These are phyloP conservation scores for Ceratocystis papillata DNA, from an alignment of 2,329 filamentous ascomycete genomes.

Conservation along the genomic window DNA sequence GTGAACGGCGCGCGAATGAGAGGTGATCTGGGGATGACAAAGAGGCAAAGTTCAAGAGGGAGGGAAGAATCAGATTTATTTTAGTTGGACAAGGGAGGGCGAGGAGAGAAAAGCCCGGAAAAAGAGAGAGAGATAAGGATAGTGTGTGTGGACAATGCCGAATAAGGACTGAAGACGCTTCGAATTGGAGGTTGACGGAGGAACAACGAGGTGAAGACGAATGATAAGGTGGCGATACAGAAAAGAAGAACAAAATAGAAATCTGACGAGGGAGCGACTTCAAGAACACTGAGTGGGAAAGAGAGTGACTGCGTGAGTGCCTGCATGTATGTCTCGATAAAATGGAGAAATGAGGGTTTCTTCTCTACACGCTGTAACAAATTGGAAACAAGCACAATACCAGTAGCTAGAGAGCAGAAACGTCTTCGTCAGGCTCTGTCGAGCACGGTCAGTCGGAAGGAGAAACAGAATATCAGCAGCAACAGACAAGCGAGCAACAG, in stretches of 20 bases:
- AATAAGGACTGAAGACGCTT: not conserved
- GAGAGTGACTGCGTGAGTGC: too few relatives aligned
- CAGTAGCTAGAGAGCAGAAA: not conserved
- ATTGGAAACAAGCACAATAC: slow-evolving; percentile 5
- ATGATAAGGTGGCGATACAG: too few relatives aligned
- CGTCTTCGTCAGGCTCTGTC: not conserved
- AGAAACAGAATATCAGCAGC: too few relatives aligned
- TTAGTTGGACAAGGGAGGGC: not conserved
- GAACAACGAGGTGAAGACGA: not conserved
- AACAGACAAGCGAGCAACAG: too few relatives aligned
- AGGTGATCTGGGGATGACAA: too few relatives aligned
- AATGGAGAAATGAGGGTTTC: not conserved
- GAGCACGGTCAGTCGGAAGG: too few relatives aligned
- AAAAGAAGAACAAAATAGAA: not conserved
- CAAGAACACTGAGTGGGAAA: not conserved
- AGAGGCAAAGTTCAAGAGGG: too few relatives aligned
- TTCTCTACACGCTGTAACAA: slow-evolving; percentile 5
- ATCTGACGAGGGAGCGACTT: not conserved
- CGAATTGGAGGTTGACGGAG: not conserved
- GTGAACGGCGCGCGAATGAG: too few relatives aligned
- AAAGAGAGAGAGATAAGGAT: not conserved
- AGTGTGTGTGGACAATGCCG: not conserved
- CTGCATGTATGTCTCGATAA: too few relatives aligned
- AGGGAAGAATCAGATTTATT: not conserved
- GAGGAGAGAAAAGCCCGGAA: not conserved